Conservation (phyloP, 768 basidiomycete species). For the Calocybe gangraenosa region DNA sequence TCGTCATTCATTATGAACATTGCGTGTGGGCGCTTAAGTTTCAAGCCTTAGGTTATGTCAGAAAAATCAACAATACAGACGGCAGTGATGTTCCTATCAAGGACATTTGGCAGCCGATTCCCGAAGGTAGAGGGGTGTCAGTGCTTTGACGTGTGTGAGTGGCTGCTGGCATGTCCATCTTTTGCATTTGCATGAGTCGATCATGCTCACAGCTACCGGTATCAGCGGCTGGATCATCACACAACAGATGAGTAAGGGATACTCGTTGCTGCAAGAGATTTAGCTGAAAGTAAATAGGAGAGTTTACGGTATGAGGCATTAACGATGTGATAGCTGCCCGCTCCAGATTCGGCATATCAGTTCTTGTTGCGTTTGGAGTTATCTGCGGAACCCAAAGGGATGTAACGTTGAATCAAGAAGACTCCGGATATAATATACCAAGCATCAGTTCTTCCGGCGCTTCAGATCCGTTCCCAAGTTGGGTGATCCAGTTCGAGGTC, state of each 20-base stretch:
- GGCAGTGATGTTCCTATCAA: too few species aligned
- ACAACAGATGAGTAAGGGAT: not conserved
- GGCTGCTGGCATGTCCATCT: conserved; percentile 6
- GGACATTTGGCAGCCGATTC: too few species aligned
- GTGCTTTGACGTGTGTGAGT: conserved; percentile 9
- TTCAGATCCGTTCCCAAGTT: conserved; percentile 18
- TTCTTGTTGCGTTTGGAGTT: too few species aligned
- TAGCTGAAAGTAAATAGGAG: too few species aligned
- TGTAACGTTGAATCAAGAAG: conserved; percentile 17
- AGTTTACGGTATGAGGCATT: too few species aligned
- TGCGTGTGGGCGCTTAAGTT: not conserved
- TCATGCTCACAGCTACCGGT: conserved; percentile 9
- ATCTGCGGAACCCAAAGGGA: too few species aligned
- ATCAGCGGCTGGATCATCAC: conserved; percentile 7
- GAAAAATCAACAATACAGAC: too few species aligned
- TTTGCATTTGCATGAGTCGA: not conserved
- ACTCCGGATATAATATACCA: conserved; percentile 19
- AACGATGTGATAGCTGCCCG: too few species aligned
- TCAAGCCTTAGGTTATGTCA: too few species aligned
- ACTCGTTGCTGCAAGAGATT: too few species aligned
- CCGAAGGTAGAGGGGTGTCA: conserved; percentile 6
- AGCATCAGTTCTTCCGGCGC: conserved; percentile 23
- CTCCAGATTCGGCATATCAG: too few species aligned
- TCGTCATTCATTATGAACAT: conserved; percentile 2
- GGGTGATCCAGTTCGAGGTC: conserved; percentile 22